phyloP scores from a whole-genome alignment of 2,329 filamentous ascomycete species.

The Teratosphaeria nubilosa region DNA sequence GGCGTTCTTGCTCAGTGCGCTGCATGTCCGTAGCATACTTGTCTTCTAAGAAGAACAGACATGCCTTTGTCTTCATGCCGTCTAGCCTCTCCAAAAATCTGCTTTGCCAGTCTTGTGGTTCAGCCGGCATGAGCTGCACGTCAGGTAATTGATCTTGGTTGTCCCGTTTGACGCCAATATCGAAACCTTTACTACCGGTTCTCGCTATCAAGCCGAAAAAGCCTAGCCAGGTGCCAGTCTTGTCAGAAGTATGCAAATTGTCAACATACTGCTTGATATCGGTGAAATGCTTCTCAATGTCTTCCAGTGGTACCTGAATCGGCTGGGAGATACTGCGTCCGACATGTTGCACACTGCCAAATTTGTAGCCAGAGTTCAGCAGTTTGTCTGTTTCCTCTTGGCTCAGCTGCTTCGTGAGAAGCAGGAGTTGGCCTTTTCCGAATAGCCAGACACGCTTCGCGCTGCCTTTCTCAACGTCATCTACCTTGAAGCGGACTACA shows the following conservation, averaged over 20 bases:
- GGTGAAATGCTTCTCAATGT: constrained; percentile 52
- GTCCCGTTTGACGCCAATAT: constrained; percentile 33
- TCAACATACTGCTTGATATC: constrained; percentile 53
- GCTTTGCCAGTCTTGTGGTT: constrained; percentile 23
- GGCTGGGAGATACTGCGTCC: constrained; percentile 56
- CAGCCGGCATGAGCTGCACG: constrained; percentile 27
- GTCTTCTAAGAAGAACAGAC: constrained; percentile 14
- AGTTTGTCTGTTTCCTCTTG: constrained; percentile 53
- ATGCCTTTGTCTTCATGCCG: constrained; percentile 13
- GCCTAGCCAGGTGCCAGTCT: constrained; percentile 30
- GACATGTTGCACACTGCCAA: constrained; percentile 60
- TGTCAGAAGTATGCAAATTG: constrained; percentile 29
- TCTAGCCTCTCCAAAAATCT: constrained; percentile 26
- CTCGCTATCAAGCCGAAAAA: constrained; percentile 27
- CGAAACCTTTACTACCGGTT: constrained; percentile 27
- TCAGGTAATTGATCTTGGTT: constrained; percentile 36
- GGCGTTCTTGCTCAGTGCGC: constrained; percentile 22
- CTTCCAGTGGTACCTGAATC: constrained; percentile 59
- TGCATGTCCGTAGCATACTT: constrained; percentile 6
- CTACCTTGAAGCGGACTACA: constrained; percentile 4
- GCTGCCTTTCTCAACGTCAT: constrained; percentile 31
- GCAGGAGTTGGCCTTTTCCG: constrained; percentile 69
- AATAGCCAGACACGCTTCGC: constrained; percentile 29
- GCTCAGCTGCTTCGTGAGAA: constrained; percentile 58
- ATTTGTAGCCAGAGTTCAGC: constrained; percentile 65